These are phyloP conservation scores for Cucurbita moschata DNA, from an alignment of 306 rosid genomes.

Conservation along the genomic window DNA sequence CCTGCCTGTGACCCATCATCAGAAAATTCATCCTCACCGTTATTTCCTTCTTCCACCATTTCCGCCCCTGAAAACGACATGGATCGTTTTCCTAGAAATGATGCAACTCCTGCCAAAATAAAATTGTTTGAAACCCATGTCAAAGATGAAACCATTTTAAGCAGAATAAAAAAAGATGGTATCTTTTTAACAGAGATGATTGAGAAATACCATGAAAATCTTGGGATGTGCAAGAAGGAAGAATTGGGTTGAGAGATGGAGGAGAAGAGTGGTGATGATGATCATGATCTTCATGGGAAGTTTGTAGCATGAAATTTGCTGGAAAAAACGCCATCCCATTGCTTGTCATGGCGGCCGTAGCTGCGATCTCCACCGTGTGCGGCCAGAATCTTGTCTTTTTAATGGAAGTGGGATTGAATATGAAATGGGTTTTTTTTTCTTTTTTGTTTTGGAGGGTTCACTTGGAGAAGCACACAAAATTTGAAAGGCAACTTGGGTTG, in stretches of 20 bases:
- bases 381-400: neutral
- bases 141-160: neutral
- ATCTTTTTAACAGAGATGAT: neutral
- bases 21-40: constrained; percentile 11
- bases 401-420: neutral
- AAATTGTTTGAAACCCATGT: neutral
- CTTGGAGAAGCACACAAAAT: constrained; percentile 7
- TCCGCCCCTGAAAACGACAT: constrained; percentile 14
- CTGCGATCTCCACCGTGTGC: neutral
- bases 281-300: constrained; percentile 44
- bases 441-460: neutral
- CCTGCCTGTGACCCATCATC: constrained; percentile 15
- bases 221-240: constrained; percentile 67
- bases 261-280: constrained; percentile 42
- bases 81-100: constrained; percentile 14
- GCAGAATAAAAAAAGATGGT: too few species aligned
- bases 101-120: constrained; percentile 6
- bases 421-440: neutral
- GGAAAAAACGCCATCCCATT: constrained; percentile 91
- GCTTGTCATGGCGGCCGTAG: constrained; percentile 18
- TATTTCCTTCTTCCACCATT: constrained; percentile 10
- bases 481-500: neutral
- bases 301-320: constrained; percentile 83
- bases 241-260: constrained; percentile 55
- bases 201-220: constrained; percentile 59